Conservation (phyloP, 2,329 filamentous ascomycete genomes). For the Aspergillus fumigatiaffinis region DNA sequence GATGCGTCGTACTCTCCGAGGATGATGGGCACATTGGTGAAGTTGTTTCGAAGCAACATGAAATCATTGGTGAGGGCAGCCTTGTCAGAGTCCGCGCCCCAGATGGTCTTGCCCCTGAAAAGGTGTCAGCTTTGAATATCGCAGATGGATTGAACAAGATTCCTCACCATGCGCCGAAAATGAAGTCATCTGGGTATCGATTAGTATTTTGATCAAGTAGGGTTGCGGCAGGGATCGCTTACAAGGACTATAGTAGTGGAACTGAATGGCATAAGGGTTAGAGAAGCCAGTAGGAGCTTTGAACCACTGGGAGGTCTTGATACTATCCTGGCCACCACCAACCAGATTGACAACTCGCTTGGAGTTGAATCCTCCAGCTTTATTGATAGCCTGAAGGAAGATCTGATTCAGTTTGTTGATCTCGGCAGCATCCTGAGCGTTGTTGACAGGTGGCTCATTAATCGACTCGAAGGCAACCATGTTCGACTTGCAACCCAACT, state of each 20-base stretch:
- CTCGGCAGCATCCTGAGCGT: slow-evolving; percentile 47
- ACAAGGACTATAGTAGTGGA: slow-evolving; percentile 56
- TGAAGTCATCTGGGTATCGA: slow-evolving; percentile 21
- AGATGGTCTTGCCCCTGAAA: slow-evolving; percentile 57
- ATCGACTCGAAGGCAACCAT: slow-evolving; percentile 56
- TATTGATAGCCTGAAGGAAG: slow-evolving; percentile 52
- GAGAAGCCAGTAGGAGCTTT: slow-evolving; percentile 45
- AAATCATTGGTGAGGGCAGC: slow-evolving; percentile 49
- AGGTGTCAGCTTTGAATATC: slow-evolving; percentile 34
- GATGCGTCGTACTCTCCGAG: slow-evolving; percentile 58
- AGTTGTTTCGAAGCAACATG: slow-evolving; percentile 50
- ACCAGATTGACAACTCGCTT: slow-evolving; percentile 55
- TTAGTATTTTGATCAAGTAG: slow-evolving; percentile 1
- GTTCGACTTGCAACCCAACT: slow-evolving; percentile 53
- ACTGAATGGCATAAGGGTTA: slow-evolving; percentile 59
- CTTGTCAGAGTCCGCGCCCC: slow-evolving; percentile 55
- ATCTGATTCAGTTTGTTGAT: slow-evolving; percentile 56
- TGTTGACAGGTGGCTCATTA: slow-evolving; percentile 56
- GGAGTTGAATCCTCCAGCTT: slow-evolving; percentile 54
- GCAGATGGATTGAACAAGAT: slow-evolving; percentile 10
- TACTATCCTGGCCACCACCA: slow-evolving; percentile 49
- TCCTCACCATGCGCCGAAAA: slow-evolving; percentile 26
- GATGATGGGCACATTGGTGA: slow-evolving; percentile 52
- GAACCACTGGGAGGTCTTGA: slow-evolving; percentile 55
- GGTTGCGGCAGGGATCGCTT: slow-evolving; percentile 2